Conservation (phyloP, 176 grass and related monocot genomes). For the Eragrostis nindensis region DNA sequence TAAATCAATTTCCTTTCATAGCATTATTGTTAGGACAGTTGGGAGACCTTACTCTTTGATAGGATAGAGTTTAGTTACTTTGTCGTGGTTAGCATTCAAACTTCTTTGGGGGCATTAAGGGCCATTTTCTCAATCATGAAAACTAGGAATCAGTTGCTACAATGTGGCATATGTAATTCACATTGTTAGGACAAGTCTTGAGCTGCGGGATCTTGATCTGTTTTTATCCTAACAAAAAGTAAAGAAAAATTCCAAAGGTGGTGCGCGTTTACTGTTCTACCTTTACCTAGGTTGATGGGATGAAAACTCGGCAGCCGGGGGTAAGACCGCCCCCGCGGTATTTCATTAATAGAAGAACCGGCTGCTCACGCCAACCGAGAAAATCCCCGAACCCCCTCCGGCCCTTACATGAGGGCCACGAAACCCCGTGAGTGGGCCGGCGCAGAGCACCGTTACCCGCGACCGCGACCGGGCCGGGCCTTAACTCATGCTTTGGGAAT, state of each 20-base stretch:
- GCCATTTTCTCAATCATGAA: not conserved
- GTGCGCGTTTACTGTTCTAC: not conserved
- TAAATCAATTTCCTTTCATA: not conserved
- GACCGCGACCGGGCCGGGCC: too few species aligned
- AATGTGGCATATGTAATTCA: not conserved
- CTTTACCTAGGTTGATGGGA: not conserved
- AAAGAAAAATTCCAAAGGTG: not conserved
- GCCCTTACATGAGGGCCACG: too few species aligned
- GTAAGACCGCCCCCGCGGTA: too few species aligned
- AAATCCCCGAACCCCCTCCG: too few species aligned
- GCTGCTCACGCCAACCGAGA: too few species aligned
- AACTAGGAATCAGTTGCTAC: not conserved
- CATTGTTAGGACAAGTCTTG: not conserved
- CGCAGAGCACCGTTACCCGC: too few species aligned
- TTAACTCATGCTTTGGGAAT: too few species aligned
- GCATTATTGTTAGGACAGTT: not conserved
- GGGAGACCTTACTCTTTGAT: not conserved
- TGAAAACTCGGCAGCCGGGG: too few species aligned
- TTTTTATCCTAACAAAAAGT: not conserved
- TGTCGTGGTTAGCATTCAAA: slow-evolving; percentile 3
- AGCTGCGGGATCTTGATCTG: not conserved
- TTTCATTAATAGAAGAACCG: too few species aligned
- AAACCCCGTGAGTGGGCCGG: too few species aligned
- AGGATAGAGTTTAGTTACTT: not conserved
- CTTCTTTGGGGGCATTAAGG: not conserved